Base-by-base conservation (phyloP, 306 rosid genomes). In the Acacia melanoxylon region DNA sequence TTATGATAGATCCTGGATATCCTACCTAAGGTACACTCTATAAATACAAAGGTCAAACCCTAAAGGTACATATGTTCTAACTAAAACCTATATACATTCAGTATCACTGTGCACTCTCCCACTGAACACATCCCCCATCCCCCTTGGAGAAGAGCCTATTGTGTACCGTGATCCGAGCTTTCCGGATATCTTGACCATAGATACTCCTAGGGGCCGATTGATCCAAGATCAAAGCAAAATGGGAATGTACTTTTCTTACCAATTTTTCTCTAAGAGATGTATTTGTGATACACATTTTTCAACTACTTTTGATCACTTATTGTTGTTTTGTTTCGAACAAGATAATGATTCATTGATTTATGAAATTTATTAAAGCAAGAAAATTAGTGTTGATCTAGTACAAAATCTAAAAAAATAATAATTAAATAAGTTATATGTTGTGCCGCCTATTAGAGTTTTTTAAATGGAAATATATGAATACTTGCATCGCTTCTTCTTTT, bases 291-390 rank as follows among this genome's bases (percentile, higher is more conserved):
- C 66, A 79, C 20, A 54, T 40, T 52, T 54, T 41, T 37, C 76
- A 69, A 41, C 51, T 27, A 54, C 59, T 5, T 52, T 54, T 35
- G 4, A 7, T 48, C 33, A n/a, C 40, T 20, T 42, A 25, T 52
- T 37, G 40, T 79, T 54, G 69, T 79, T 68, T 56, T 54, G 42
- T 54, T 80, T 33, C 22, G 48, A 44, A 31, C 37, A 42, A 58
- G 45, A 17, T 10, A 49, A 54, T 25, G 16, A 68, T 63, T 41
- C 52, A 69, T 24, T 16, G 25, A 69, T 15, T 16, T 40, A 69
- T 68, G 15, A 24, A 56, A n/a, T n/a, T n/a, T 56, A 9, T 56
- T 56, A 56, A 56, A 1, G 27, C 27, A 56, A 56, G 41, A 37
- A 56, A 52, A 6, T 56, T 56, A 56, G 27, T 52, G 63, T 9